Percentiles rank a stretch among this genome's conserved stretches.
Evolutionary conservation across 2,329 filamentous ascomycete genomes (phyloP).

Genomic region (Colletotrichum sp.): DNA sequence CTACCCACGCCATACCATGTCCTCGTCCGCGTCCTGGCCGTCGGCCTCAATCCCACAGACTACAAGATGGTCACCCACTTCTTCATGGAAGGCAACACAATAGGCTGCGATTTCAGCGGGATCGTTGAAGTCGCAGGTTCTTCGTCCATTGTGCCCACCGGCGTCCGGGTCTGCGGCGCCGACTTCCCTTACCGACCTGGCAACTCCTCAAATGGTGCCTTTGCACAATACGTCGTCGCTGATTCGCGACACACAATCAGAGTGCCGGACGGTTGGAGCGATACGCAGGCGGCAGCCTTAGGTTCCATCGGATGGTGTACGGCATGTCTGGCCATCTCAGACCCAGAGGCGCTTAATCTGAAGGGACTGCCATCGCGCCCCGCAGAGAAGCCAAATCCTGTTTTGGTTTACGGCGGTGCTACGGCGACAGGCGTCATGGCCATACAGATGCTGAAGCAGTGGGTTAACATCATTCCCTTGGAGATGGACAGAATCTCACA

Average conservation of each 20-base stretch:
- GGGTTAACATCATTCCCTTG: not conserved
- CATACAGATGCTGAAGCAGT: slow-evolving; percentile 29
- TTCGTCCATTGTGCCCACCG: not conserved
- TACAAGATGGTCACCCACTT: slow-evolving; percentile 28
- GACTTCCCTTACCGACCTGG: not conserved
- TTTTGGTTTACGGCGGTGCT: slow-evolving; percentile 32
- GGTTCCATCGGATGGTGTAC: slow-evolving; percentile 29
- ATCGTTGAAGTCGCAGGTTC: slow-evolving; percentile 10
- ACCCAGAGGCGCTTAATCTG: not conserved
- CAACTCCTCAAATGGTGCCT: not conserved
- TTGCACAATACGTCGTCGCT: not conserved
- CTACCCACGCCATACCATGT: slow-evolving; percentile 1
- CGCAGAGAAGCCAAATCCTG: slow-evolving; percentile 21
- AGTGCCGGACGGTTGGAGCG: slow-evolving; percentile 23
- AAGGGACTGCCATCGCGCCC: slow-evolving; percentile 11
- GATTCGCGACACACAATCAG: slow-evolving; percentile 10
- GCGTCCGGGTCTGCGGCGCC: not conserved
- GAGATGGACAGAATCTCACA: not conserved
- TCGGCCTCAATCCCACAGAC: slow-evolving; percentile 31
- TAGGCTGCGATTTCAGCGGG: slow-evolving; percentile 30
- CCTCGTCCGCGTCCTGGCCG: slow-evolving; percentile 24
- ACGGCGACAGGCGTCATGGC: slow-evolving; percentile 32
- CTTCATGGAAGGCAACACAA: not conserved
- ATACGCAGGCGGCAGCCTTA: slow-evolving; percentile 25
- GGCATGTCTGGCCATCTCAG: not conserved